These are phyloP conservation scores for Stephania cephalantha DNA, from an alignment of 164 flowering plant genomes.

Conservation along the genomic window DNA sequence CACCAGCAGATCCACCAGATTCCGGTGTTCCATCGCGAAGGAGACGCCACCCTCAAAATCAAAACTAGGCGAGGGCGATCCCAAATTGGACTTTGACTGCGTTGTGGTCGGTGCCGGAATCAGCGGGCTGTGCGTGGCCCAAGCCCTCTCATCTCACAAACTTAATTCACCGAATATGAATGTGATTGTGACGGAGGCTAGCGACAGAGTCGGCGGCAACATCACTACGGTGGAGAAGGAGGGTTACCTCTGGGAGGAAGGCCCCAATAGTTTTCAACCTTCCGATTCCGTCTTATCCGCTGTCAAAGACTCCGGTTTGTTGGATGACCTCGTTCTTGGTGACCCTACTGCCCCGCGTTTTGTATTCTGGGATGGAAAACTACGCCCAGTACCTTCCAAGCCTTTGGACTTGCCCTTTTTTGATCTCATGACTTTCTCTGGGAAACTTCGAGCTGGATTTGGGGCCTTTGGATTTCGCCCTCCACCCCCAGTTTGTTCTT, in stretches of 20 bases:
- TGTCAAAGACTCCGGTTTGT: constrained; percentile 82
- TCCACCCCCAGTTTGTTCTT: constrained; percentile 66
- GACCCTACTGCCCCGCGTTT: constrained; percentile 92
- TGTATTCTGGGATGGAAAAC: constrained; percentile 77
- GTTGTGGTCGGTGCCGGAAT: constrained; percentile 89
- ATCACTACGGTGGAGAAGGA: constrained; percentile 72
- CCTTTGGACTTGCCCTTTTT: constrained; percentile 77
- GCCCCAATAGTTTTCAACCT: constrained; percentile 96
- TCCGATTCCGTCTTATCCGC: constrained; percentile 72
- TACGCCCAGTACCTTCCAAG: constrained; percentile 86
- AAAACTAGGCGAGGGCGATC: constrained; percentile 14
- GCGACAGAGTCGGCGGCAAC: constrained; percentile 84
- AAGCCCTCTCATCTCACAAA: constrained; percentile 53
- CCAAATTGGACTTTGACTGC: constrained; percentile 32
- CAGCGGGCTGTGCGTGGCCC: constrained; percentile 86
- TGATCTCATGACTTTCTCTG: constrained; percentile 82
- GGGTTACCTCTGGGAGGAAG: constrained; percentile 95
- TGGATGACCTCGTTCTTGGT: constrained; percentile 86
- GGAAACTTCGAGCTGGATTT: constrained; percentile 85
- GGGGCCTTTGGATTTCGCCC: constrained; percentile 92
- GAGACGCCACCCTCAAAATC: constrained; percentile 19
- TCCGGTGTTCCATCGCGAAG: constrained; percentile 24
- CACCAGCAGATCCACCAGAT: background rate
- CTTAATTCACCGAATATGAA: constrained; percentile 25
- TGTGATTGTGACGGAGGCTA: constrained; percentile 77